Evolutionary conservation across 441 rosid species (phyloP).

Genomic region (Corymbia calophylla): DNA sequence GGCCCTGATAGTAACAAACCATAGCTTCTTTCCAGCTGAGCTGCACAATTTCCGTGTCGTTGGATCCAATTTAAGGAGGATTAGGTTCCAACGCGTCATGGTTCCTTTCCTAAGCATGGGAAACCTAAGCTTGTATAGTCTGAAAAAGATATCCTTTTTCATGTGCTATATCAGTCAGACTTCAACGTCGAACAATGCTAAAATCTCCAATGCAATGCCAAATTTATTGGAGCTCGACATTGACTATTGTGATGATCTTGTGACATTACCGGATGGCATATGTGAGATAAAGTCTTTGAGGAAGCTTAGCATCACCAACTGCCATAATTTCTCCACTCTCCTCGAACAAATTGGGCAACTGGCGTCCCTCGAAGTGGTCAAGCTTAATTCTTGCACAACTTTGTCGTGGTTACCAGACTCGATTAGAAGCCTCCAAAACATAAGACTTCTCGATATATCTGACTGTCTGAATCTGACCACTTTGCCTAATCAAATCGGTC

Average conservation of each 20-base stretch:
- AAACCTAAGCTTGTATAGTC: not conserved
- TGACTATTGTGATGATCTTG: constrained; percentile 54
- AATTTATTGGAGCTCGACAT: constrained; percentile 48
- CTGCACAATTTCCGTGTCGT: constrained; percentile 29
- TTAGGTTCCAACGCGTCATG: constrained; percentile 43
- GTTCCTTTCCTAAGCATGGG: constrained; percentile 17
- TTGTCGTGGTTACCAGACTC: constrained; percentile 40
- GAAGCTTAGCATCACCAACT: constrained; percentile 58
- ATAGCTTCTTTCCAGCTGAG: constrained; percentile 16
- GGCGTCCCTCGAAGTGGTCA: constrained; percentile 25
- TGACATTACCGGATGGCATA: constrained; percentile 29
- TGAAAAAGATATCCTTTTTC: constrained; percentile 43
- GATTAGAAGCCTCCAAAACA: constrained; percentile 22
- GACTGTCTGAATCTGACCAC: constrained; percentile 27
- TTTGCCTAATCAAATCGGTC: constrained; percentile 35
- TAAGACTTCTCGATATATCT: constrained; percentile 38
- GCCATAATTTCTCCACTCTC: constrained; percentile 33
- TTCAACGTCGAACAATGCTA: not conserved
- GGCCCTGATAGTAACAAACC: constrained; percentile 33
- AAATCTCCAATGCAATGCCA: constrained; percentile 21
- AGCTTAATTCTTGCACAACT: constrained; percentile 41
- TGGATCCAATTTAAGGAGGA: constrained; percentile 38
- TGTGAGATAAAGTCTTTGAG: constrained; percentile 26
- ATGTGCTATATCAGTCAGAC: constrained; percentile 42
- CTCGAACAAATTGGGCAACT: constrained; percentile 42